Evolutionary conservation across 495 filamentous ascomycete genomes (phyloP), one percentile per base, ranked within the genome.

Genomic region (Penicillium herquei): DNA sequence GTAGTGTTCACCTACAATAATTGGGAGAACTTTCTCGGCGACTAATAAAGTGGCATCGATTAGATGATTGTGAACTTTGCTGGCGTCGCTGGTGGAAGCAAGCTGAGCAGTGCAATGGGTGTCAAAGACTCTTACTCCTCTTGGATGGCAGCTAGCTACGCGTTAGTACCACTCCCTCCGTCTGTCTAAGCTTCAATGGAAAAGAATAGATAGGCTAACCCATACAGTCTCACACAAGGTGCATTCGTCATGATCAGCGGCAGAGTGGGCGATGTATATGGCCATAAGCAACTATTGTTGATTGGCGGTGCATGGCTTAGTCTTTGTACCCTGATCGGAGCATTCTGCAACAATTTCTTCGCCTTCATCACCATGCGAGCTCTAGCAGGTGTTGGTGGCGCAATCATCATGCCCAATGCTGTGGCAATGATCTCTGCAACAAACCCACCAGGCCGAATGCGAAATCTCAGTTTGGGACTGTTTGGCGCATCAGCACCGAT

Each of bases 401-500:
- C 68, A 0, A 65, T 81, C 46, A 70, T 81, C 30, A 68, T 77
- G 54, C 77, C 77, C 0, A 81, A 81, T 54, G 67, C 72, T 26
- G 69, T 80, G 4, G 78, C 78, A 0, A 65, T 79, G 58, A 71
- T 81, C 49, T 70, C 70, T 3, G 78, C 69, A 13, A 75, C 68
- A 0, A 72, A 73, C 33, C 76, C 74, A 7, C 76, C 77, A 6
- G 79, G 77, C 5, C 68, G 60, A 21, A 66, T 61, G 40, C 67
- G 79, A 21, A 82, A 83, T 52, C 56, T 79, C 14, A 71, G 72
- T 63, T 53, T 82, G 53, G 79, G 73, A 6, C 58, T 82, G 49
- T 83, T 83, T 60, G 78, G 70, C 17, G 78, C 74, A 13, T 74
- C 72, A 18, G 77, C 76, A 12, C 81, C 80, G 0, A 59, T 78